A percentile compares a stretch with the other conserved stretches of the same genome.
phyloP scores from a whole-genome alignment of 2,329 filamentous ascomycete genomes.

The Penicillium sp. region DNA sequence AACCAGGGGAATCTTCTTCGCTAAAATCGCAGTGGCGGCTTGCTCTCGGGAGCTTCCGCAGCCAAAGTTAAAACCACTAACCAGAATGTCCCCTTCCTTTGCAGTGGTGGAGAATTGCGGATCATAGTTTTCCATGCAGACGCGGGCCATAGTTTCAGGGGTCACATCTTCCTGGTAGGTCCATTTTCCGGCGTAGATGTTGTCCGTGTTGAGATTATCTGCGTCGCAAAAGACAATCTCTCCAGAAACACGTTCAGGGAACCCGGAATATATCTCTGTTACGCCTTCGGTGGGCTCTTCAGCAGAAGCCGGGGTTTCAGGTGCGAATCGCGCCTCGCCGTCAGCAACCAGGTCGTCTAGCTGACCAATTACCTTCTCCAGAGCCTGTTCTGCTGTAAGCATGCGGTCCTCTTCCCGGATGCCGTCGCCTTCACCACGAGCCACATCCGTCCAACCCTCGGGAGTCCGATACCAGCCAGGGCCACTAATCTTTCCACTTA shows the following conservation, averaged over 20 bases:
- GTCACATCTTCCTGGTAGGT: constrained; percentile 89
- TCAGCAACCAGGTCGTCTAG: constrained; percentile 57
- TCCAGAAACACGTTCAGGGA: constrained; percentile 80
- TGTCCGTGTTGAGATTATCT: constrained; percentile 90
- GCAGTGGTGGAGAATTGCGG: constrained; percentile 67
- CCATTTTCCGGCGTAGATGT: constrained; percentile 88
- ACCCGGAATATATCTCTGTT: constrained; percentile 81
- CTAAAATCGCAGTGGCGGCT: constrained; percentile 74
- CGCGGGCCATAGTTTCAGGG: constrained; percentile 79
- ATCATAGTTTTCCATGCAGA: constrained; percentile 96
- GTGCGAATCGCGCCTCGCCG: constrained; percentile 19
- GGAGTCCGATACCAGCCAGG: constrained; percentile 80
- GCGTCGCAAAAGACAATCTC: constrained; percentile 88
- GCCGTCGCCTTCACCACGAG: constrained; percentile 73
- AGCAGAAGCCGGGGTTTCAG: constrained; percentile 15
- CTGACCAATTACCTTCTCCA: constrained; percentile 73
- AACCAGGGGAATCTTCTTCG: constrained; percentile 43
- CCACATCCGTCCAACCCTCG: constrained; percentile 64
- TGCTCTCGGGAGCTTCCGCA: constrained; percentile 82
- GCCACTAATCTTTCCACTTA: constrained; percentile 61
- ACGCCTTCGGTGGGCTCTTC: constrained; percentile 28
- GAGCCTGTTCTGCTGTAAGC: constrained; percentile 68
- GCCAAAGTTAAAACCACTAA: constrained; percentile 88
- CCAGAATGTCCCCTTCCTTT: constrained; percentile 76
- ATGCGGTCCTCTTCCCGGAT: constrained; percentile 67